Evolutionary conservation across 352 stramenopile species (phyloP), one percentile per base, ranked within the genome.

Genomic region (Phytophthora vignae): DNA sequence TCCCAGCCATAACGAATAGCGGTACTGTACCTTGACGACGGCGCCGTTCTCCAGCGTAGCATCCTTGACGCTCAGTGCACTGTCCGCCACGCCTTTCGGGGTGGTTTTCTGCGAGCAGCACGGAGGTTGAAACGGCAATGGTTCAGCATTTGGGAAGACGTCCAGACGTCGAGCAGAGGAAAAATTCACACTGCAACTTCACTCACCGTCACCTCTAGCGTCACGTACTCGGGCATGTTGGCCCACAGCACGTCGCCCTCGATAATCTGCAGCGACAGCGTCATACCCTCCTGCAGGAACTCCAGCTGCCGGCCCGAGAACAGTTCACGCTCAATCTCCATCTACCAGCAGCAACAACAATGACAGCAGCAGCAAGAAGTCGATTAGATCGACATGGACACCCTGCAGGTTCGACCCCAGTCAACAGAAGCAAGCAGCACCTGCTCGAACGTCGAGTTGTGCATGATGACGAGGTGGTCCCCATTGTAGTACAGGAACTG

Each of bases 401-500:
- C 33, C 15, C 22, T 52, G 25, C 25, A 61, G n/a, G n/a, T n/a
- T n/a, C n/a, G n/a, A n/a, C n/a, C n/a, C n/a, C 14, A 29, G 36
- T 14, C 33, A 40, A 40, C 33, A 40, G 12, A 40, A 40, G 33
- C 14, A 40, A 40, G 33, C 14, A 33, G 17, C 57, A 96, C 90
- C 88, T 96, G 90, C 58, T 96, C 88, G 54, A 90, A 96, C 6
- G 83, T 86, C 5, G 74, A 75, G 67, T 87, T 92, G 72, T 95
- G 84, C 90, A 96, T 96, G 63, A 96, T 74, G 65, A 94, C 81
- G 31, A 96, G 78, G 67, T 94, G 92, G 60, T 83, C 73, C 14
- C 90, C 86, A 3, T 93, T 86, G 38, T 83, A 80, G 79, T 96
- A 96, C 22, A 96, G 69, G 77, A 92, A 95, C 76, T 96, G 90